Evolutionary conservation across 345 rosid genomes (phyloP), one percentile per base, ranked within the genome.

Genomic region (Barbarea vulgaris): DNA sequence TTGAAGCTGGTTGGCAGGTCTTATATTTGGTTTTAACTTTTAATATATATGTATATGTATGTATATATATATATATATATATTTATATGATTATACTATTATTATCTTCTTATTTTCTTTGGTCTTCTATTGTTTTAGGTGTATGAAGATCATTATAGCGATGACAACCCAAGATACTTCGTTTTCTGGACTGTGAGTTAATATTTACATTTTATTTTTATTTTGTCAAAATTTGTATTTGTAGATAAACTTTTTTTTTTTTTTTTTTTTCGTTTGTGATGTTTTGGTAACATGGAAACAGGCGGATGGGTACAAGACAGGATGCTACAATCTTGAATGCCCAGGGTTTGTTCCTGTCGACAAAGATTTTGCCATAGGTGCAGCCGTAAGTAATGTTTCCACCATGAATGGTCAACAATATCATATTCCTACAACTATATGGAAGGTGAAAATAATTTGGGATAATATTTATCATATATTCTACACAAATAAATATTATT

Each of bases 1-100:
- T 65, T n/a, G 70, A 65, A 50, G 19, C 46, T 50, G 58, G 57
- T 48, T 65, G 70, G 58, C 70, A 50, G 70, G 57, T 48, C 1
- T 59, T 33, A 21, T n/a, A 8, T 3, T 25, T 25, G 0, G 0
- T 27, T 6, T 6, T 25, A 14, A 3, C 25, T 24, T 24, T 2
- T 12, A 0, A 1, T 13, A 2, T n/a, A 44, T 39, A 15, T 39
- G 11, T 39, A 14, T 14, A 52, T 25, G 6, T 53, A 9, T 55
- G 7, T 55, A 7, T 42, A 42, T 42, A 42, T 37, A 7, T 42
- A 42, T 42, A 42, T 10, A 3, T 15, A 55, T 42, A 42, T 4
- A 14, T n/a, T n/a, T n/a, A n/a, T n/a, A n/a, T n/a, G n/a, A 5
- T 28, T n/a, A 22, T 18, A 2, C 37, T 22, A 5, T 39, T 41